These are phyloP conservation scores for Chrysanthemum seticuspe DNA, from an alignment of 129 eudicot genomes.

Conservation along the genomic window DNA sequence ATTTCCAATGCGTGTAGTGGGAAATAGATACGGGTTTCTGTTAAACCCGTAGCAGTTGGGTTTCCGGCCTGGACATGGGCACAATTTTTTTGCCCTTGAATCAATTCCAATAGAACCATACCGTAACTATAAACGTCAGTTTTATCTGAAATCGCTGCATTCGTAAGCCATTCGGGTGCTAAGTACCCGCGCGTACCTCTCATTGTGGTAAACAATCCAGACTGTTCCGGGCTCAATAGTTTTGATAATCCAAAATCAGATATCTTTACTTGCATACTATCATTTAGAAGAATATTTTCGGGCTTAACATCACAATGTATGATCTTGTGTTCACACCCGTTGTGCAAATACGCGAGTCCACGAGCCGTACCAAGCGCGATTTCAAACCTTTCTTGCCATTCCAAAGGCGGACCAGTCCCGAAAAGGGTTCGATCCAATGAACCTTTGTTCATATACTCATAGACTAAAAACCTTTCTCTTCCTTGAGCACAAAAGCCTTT, in stretches of 20 bases:
- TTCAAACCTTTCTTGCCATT: conserved; percentile 87
- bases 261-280: conserved; percentile 59
- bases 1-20: conserved; percentile 78
- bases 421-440: conserved; percentile 79
- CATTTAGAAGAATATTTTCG: conserved; percentile 75
- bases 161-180: conserved; percentile 89
- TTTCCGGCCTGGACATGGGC: conserved; percentile 35
- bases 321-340: conserved; percentile 79
- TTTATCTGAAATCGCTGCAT: conserved; percentile 73
- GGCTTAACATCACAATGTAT: conserved; percentile 94
- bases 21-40: conserved; percentile 42
- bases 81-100: conserved; percentile 83
- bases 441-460: conserved; percentile 87
- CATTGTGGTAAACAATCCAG: conserved; percentile 81
- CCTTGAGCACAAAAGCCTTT: conserved; percentile 79
- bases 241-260: conserved; percentile 93
- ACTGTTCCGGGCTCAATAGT: conserved; percentile 70
- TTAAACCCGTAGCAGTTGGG: conserved; percentile 37
- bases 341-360: conserved; percentile 85
- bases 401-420: conserved; percentile 68
- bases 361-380: conserved; percentile 82
- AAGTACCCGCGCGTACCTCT: conserved; percentile 55
- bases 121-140: conserved; percentile 92
- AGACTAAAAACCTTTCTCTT: conserved; percentile 69
- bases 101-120: conserved; percentile 78